Conservation (phyloP, 2,329 filamentous ascomycete species). For the Diaporthe citri region DNA sequence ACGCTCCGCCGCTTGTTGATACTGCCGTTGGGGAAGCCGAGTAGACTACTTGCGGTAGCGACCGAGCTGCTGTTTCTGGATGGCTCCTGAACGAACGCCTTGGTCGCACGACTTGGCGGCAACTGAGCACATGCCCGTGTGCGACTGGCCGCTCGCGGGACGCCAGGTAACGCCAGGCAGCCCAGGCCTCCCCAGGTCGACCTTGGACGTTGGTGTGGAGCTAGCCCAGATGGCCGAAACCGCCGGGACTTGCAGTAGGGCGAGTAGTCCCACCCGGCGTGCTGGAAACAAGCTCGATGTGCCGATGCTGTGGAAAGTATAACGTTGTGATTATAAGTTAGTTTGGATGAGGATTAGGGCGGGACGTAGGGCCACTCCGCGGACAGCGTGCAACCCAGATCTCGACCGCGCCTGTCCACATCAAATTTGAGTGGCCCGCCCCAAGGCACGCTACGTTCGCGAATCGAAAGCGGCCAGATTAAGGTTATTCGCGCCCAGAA, state of each 20-base stretch:
- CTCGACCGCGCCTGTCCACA: constrained; percentile 9
- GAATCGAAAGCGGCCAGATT: neutral
- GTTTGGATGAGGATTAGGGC: constrained; percentile 14
- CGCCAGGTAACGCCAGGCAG: neutral
- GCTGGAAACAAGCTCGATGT: constrained; percentile 28
- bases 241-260: constrained; percentile 14
- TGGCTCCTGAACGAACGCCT: constrained; percentile 20
- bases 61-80: neutral
- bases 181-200: neutral
- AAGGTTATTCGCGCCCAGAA: constrained; percentile 5
- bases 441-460: constrained; percentile 7
- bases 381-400: constrained; percentile 18
- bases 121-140: constrained; percentile 22
- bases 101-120: constrained; percentile 22
- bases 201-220: neutral
- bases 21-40: neutral
- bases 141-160: constrained; percentile 7
- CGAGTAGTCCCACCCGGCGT: constrained; percentile 7
- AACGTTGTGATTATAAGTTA: constrained; percentile 1
- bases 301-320: constrained; percentile 19
- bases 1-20: neutral
- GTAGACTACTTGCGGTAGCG: neutral
- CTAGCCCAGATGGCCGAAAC: constrained; percentile 18
- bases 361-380: neutral
- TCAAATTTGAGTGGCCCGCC: constrained; percentile 10